phyloP scores from a whole-genome alignment of 345 rosid genomes.

The Salix udensis region DNA sequence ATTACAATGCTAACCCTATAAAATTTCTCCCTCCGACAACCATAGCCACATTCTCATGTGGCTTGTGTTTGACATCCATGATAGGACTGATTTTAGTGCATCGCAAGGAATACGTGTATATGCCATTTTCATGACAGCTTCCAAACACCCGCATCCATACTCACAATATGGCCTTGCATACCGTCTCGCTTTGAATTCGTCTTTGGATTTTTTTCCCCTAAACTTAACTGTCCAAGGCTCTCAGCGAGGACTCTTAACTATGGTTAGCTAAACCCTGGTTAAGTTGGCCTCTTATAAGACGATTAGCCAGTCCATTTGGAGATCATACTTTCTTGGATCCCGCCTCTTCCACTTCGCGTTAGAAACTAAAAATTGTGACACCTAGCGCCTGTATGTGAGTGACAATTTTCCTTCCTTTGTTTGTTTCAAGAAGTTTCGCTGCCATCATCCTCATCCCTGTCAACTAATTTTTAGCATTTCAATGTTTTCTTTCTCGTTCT shows the following conservation, averaged over 20 bases:
- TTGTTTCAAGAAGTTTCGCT: not conserved
- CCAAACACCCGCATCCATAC: too few species aligned
- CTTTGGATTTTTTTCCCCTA: too few species aligned
- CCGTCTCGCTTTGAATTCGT: too few species aligned
- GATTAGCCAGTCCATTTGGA: not conserved
- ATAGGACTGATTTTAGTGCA: too few species aligned
- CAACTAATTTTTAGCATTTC: not conserved
- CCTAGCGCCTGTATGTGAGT: too few species aligned
- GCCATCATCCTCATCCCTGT: not conserved
- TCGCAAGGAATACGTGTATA: too few species aligned
- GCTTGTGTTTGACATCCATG: too few species aligned
- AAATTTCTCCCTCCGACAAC: too few species aligned
- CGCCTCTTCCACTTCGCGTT: not conserved
- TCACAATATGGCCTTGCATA: too few species aligned
- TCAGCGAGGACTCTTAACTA: not conserved
- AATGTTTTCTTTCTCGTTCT: not conserved
- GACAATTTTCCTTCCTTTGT: not conserved
- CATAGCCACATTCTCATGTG: too few species aligned
- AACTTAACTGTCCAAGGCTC: not conserved
- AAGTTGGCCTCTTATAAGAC: conserved; percentile 2
- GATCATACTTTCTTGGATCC: not conserved
- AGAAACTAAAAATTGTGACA: not conserved
- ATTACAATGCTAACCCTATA: too few species aligned
- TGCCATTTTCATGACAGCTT: too few species aligned
- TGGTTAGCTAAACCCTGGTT: conserved; percentile 11